phyloP scores from a whole-genome alignment of 2,329 filamentous ascomycete genomes.

The Colletotrichum plurivorum region DNA sequence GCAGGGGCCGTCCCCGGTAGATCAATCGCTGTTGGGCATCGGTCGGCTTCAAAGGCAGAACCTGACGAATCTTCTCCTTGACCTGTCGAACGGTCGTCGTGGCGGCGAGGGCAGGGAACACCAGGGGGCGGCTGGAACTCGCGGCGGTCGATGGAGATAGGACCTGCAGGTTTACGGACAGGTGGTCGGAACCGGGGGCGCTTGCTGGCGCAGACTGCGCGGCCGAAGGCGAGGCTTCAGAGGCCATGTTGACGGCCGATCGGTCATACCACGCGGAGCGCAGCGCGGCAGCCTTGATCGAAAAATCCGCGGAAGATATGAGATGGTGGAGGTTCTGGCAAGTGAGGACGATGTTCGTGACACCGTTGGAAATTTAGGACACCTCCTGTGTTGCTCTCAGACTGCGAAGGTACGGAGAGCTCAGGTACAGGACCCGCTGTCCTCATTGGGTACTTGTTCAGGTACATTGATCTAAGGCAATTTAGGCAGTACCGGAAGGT shows the following conservation, averaged over 20 bases:
- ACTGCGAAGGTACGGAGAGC: constrained; percentile 23
- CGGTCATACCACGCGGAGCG: constrained; percentile 37
- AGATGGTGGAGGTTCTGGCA: constrained; percentile 7
- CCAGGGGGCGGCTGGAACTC: constrained; percentile 64
- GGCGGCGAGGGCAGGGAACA: constrained; percentile 63
- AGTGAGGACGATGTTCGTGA: constrained; percentile 32
- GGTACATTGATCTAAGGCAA: neutral
- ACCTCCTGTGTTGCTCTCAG: constrained; percentile 31
- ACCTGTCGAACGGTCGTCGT: constrained; percentile 69
- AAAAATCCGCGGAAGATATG: constrained; percentile 2
- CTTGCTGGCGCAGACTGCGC: constrained; percentile 45
- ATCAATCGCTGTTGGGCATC: constrained; percentile 73
- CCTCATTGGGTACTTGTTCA: constrained; percentile 17
- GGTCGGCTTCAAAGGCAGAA: constrained; percentile 62
- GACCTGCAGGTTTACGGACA: constrained; percentile 69
- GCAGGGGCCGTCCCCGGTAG: constrained; percentile 70
- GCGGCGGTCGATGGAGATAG: constrained; percentile 68
- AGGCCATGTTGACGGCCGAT: constrained; percentile 54
- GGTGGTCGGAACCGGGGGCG: constrained; percentile 49
- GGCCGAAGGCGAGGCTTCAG: constrained; percentile 47
- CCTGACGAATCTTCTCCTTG: constrained; percentile 70
- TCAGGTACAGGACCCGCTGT: constrained; percentile 38
- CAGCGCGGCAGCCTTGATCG: constrained; percentile 35
- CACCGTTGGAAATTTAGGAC: constrained; percentile 35
- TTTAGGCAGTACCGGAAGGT: neutral